Conservation (phyloP, 2,329 filamentous ascomycete genomes). For the Aspergillus brasiliensis region DNA sequence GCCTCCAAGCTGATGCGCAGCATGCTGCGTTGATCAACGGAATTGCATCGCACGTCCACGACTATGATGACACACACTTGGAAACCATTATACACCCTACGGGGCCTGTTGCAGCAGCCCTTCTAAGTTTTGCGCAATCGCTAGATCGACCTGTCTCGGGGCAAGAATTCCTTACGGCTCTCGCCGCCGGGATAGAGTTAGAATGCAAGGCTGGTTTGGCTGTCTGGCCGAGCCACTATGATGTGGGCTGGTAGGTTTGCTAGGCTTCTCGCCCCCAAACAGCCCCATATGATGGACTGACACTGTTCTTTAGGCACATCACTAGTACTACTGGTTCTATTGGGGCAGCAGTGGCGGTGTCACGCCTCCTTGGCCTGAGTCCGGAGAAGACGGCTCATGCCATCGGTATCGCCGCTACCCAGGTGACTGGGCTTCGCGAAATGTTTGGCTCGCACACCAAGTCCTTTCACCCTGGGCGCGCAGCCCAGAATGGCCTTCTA, state of each 20-base stretch:
- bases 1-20: slow-evolving; percentile 45
- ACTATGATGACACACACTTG: slow-evolving; percentile 61
- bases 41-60: slow-evolving; percentile 58
- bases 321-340: slow-evolving; percentile 56
- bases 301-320: slow-evolving; percentile 44
- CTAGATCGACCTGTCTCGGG: slow-evolving; percentile 43
- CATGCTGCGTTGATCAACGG: slow-evolving; percentile 57
- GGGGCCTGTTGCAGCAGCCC: slow-evolving; percentile 53
- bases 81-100: slow-evolving; percentile 60
- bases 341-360: slow-evolving; percentile 56
- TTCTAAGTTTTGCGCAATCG: slow-evolving; percentile 48
- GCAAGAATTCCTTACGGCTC: slow-evolving; percentile 53
- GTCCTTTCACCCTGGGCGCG: slow-evolving; percentile 57
- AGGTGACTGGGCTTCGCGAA: slow-evolving; percentile 56
- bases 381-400: slow-evolving; percentile 50
- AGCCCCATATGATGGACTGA: not conserved
- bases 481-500: slow-evolving; percentile 55
- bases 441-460: slow-evolving; percentile 61
- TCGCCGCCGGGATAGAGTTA: slow-evolving; percentile 56
- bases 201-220: slow-evolving; percentile 56
- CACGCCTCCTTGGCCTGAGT: slow-evolving; percentile 49
- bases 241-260: slow-evolving; percentile 50
- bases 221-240: slow-evolving; percentile 58
- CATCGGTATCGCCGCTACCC: slow-evolving; percentile 56
- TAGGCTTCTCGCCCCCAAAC: not conserved